Evolutionary conservation across 805 yeast species (phyloP), one percentile per base, ranked within the genome.

Genomic region (Clavispora vitiphila): DNA sequence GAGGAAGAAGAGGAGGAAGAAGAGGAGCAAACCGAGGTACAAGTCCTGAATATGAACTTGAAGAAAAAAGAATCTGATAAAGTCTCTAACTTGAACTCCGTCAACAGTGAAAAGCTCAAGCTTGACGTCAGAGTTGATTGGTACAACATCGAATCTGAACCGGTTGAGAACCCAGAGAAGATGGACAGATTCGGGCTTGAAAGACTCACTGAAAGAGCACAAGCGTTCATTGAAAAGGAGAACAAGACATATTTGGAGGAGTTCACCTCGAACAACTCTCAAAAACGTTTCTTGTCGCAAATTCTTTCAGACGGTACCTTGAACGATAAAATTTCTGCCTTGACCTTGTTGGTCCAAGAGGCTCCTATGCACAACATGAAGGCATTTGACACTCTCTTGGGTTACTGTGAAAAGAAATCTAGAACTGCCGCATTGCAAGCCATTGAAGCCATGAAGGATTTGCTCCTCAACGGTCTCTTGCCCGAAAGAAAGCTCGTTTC

Each of bases 371-470:
- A 93, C 59, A 86, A 91, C 53, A 57, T 82, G 39, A 86, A 87
- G 60, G 87, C 96, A 0, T 70, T 93, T 43, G 96, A 87, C 50
- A 83, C 83, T 29, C 66, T 93, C 48, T 60, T 86, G 47, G 74
- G 78, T 5, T 86, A 83, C 67, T 87, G 96, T 63, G 83, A 81
- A 53, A 89, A 91, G 69, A 93, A 93, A 67, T 83, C 95, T 16
- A 80, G 97, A 69, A 89, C 93, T 35, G 95, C 96, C 4, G 88
- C 96, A 14, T 69, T 90, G 51, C 96, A 88, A 62, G 86, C 96
- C 41, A 77, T 91, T 41, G 86, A 85, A 54, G 95, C 97, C 1
- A 67, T 91, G 53, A 85, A 86, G 60, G 99, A 93, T 81, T 74
- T 93, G 56, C 76, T 91, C 39, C 71, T 87, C 34, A 83, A 79